Evolutionary conservation across 2,329 filamentous ascomycete species (phyloP).

Genomic region (Colletotrichum ledebouriae): DNA sequence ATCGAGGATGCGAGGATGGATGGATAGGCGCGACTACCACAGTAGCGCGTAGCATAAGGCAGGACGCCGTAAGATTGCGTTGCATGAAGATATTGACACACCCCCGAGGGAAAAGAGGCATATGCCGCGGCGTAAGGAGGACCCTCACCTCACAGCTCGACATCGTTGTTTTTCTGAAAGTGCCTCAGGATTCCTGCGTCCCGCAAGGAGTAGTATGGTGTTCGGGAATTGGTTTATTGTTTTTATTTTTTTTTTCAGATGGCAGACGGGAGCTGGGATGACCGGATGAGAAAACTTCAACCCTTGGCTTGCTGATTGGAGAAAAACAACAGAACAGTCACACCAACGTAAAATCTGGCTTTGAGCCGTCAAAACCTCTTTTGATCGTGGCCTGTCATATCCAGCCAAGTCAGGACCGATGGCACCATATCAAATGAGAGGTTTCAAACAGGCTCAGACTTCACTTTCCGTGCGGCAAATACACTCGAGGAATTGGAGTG

Average conservation of each 20-base stretch:
- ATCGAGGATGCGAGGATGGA: constrained; percentile 16
- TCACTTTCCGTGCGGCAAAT: not conserved
- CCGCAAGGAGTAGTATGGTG: not conserved
- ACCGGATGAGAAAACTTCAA: not conserved
- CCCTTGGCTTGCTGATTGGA: not conserved
- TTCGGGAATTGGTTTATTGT: not conserved
- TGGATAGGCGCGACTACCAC: constrained; percentile 11
- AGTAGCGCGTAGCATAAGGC: constrained; percentile 3
- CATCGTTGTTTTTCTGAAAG: not conserved
- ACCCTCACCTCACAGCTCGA: not conserved
- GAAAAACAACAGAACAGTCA: not conserved
- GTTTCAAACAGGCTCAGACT: not conserved
- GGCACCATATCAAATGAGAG: constrained; percentile 4
- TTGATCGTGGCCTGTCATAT: constrained; percentile 4
- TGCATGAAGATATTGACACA: constrained; percentile 25
- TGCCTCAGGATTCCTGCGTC: constrained; percentile 7
- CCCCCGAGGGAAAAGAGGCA: constrained; percentile 7
- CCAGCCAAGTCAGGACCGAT: not conserved
- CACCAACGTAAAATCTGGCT: not conserved
- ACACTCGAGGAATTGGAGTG: not conserved
- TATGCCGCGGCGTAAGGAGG: constrained; percentile 9
- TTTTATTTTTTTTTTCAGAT: constrained; percentile 9
- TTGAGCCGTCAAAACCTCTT: not conserved
- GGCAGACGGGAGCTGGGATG: constrained; percentile 1
- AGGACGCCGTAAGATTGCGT: constrained; percentile 6